Evolutionary conservation across 2,329 filamentous ascomycete species (phyloP), one percentile per base, ranked within the genome.

Genomic region (Teratosphaeria zuluensis): DNA sequence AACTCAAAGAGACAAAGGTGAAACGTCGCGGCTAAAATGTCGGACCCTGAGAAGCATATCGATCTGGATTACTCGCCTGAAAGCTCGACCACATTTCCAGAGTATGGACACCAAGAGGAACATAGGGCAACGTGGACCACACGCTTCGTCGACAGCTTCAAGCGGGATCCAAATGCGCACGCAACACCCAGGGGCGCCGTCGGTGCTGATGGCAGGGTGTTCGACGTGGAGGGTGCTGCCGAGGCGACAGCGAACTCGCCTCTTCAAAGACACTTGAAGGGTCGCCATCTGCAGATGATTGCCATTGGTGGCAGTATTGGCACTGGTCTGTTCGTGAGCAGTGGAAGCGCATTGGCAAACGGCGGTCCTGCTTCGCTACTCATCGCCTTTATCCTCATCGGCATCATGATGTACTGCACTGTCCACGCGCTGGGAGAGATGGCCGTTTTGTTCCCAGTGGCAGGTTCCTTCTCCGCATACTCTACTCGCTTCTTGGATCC

Each of bases 281-380:
- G 85, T 21, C 81, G 90, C 48, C 92, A 96, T 77, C 71, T 96
- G 69, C 91, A 96, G 76, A 96, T 96, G 92, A 96, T 96, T 78
- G 92, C 92, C 14, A 95, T 96, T 65, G 91, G 91, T 66, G 92
- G 92, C 51, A 92, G 89, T 11, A 96, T 96, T 68, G 76, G 76
- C 69, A 70, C 61, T 9, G 90, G 89, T 56, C 60, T 67, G 24
- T 66, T 62, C 54, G 66, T 69, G 28, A 64, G 64, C 21, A 89
- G 89, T 54, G 68, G 68, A 24, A 62, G 59, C 51, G 76, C 75
- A 24, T 48, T 62, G 7, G 78, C 83, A 54, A 77, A 78, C 16
- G 90, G 90, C 64, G 90, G 90, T 2, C 90, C 90, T 4, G 90
- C 87, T 1, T 88, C 89, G 0, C 72, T 95, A 24, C 74, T 95